These are phyloP conservation scores for Hypocreales sp. DNA, from an alignment of 2,329 filamentous ascomycete species.

Conservation along the genomic window DNA sequence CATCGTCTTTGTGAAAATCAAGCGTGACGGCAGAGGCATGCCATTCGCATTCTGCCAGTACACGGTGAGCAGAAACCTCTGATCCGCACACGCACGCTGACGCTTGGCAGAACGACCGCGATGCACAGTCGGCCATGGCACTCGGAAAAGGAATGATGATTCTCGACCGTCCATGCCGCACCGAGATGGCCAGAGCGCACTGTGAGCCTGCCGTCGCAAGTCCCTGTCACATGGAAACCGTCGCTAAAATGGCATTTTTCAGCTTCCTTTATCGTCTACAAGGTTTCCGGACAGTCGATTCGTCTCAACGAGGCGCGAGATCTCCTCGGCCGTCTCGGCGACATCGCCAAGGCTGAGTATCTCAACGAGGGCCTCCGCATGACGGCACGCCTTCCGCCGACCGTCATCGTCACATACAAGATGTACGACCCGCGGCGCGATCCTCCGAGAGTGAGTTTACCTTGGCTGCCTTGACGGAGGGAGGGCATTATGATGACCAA, in stretches of 20 bases:
- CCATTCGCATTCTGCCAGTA: conserved; percentile 51
- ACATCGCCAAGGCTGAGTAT: conserved; percentile 22
- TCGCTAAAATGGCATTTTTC: conserved; percentile 13
- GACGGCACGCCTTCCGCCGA: conserved; percentile 17
- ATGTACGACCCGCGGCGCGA: conserved; percentile 35
- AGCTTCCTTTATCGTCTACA: conserved; percentile 35
- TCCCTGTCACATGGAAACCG: too few relatives aligned
- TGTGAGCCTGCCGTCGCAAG: too few relatives aligned
- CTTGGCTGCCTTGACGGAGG: not conserved
- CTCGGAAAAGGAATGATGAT: conserved; percentile 32
- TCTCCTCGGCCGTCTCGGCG: conserved; percentile 27
- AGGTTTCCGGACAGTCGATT: conserved; percentile 16
- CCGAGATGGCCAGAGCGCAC: conserved; percentile 43
- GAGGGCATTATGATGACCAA: not conserved
- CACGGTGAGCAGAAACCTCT: conserved; percentile 26
- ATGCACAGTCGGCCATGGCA: conserved; percentile 32
- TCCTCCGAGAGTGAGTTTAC: conserved; percentile 26
- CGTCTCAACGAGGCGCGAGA: conserved; percentile 25
- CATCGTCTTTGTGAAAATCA: conserved; percentile 46
- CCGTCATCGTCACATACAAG: conserved; percentile 32
- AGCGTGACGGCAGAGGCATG: conserved; percentile 40
- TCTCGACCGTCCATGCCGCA: conserved; percentile 40
- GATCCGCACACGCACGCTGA: not conserved
- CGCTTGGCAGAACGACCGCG: conserved; percentile 23
- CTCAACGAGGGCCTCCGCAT: conserved; percentile 17